Evolutionary conservation across 2,329 filamentous ascomycete species (phyloP).

Genomic region (Sphaerostilbella broomeana): DNA sequence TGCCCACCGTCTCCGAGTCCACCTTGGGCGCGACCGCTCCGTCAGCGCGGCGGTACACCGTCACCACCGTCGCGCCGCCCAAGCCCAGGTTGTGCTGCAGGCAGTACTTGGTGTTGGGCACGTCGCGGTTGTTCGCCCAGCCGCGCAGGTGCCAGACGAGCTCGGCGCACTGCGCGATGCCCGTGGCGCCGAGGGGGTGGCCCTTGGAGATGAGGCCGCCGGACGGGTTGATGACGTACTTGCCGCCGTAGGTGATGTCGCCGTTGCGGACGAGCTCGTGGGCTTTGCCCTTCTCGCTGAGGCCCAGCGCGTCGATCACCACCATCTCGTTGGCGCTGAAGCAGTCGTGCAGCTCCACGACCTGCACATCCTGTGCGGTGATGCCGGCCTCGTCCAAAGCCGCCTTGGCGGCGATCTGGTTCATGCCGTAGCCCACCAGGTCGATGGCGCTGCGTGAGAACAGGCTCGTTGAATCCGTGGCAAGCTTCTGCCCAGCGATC

Average conservation of each 20-base stretch:
- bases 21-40: slow-evolving; percentile 57
- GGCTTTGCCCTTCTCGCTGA: slow-evolving; percentile 73
- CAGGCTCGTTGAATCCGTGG: slow-evolving; percentile 74
- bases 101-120: slow-evolving; percentile 61
- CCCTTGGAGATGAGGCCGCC: slow-evolving; percentile 95
- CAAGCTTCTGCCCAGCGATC: slow-evolving; percentile 79
- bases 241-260: slow-evolving; percentile 85
- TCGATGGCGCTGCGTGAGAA: slow-evolving; percentile 81
- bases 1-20: slow-evolving; percentile 57
- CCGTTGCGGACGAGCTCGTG: slow-evolving; percentile 83
- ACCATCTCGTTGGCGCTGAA: slow-evolving; percentile 95
- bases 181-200: slow-evolving; percentile 87
- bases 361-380: slow-evolving; percentile 62
- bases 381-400: slow-evolving; percentile 71
- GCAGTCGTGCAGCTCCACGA: slow-evolving; percentile 94
- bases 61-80: slow-evolving; percentile 84
- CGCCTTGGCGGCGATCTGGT: slow-evolving; percentile 56
- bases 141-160: slow-evolving; percentile 91
- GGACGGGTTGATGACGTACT: slow-evolving; percentile 83
- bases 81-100: slow-evolving; percentile 92
- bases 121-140: slow-evolving; percentile 85
- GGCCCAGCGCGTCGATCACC: slow-evolving; percentile 76
- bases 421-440: slow-evolving; percentile 85
- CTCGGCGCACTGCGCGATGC: slow-evolving; percentile 93
- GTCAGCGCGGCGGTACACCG: slow-evolving; percentile 81